phyloP scores from a whole-genome alignment of 257 asterid genomes.

The Solanum arcanum region DNA sequence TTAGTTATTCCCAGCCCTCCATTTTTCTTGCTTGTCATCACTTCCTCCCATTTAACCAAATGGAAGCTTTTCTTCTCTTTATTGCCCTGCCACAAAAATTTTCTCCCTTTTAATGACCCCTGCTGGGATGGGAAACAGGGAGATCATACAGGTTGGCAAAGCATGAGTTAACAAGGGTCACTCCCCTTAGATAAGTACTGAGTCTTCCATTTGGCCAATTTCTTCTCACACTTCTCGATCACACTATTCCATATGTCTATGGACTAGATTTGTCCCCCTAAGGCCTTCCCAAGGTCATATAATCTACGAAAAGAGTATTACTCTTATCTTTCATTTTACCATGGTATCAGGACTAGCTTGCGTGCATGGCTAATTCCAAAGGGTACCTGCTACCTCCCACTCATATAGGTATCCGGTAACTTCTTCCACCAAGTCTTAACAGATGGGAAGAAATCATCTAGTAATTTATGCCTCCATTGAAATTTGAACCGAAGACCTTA shows the following conservation, averaged over 20 bases:
- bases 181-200: neutral
- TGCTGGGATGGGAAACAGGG: neutral
- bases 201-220: neutral
- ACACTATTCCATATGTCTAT: neutral
- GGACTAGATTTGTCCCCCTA: neutral
- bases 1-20: neutral
- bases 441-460: neutral
- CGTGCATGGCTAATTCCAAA: neutral
- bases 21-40: neutral
- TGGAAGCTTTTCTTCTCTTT: neutral
- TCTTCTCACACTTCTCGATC: neutral
- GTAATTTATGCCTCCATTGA: neutral
- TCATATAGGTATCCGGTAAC: neutral
- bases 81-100: neutral
- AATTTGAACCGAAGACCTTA: neutral
- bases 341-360: neutral
- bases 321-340: neutral
- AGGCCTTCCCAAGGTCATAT: neutral
- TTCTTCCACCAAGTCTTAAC: neutral
- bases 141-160: neutral
- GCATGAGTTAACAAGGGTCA: neutral
- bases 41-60: neutral
- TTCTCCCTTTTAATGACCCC: neutral
- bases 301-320: neutral
- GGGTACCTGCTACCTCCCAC: neutral